phyloP scores from a whole-genome alignment of 169 alveolate genomes.

The Hammondia hammondi region DNA sequence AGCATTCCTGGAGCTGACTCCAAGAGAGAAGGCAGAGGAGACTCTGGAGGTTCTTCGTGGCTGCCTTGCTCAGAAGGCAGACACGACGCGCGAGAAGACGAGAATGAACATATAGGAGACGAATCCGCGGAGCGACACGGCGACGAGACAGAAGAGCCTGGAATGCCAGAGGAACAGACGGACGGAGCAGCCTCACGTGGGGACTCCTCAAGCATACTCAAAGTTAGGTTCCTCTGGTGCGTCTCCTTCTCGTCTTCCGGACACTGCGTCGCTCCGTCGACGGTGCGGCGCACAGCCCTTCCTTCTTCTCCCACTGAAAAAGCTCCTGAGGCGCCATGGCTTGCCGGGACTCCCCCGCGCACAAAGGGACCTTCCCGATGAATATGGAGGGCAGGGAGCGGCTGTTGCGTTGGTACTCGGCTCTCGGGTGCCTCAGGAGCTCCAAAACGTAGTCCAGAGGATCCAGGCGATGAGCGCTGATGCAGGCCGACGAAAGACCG shows the following conservation, averaged over 20 bases:
- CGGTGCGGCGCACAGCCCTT: too few species aligned
- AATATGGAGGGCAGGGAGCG: not conserved
- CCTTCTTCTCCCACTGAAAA: not conserved
- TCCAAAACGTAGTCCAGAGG: not conserved
- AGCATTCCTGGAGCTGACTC: not conserved
- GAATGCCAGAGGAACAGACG: not conserved
- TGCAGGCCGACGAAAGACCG: not conserved
- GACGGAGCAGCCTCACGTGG: not conserved
- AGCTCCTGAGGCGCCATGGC: not conserved
- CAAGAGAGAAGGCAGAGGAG: not conserved
- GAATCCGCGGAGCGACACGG: not conserved
- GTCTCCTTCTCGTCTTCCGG: too few species aligned
- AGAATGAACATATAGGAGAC: not conserved
- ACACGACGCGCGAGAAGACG: not conserved
- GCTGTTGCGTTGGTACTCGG: too few species aligned
- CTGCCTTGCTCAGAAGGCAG: not conserved
- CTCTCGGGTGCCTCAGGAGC: too few species aligned
- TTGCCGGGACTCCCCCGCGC: not conserved
- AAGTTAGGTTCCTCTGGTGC: too few species aligned
- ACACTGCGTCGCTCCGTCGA: too few species aligned
- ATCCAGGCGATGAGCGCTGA: not conserved
- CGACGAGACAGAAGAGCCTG: not conserved
- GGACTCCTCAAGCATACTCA: not conserved
- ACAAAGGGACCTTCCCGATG: not conserved
- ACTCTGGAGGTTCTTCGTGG: not conserved